phyloP scores from a whole-genome alignment of 441 rosid species.

The Corymbia calophylla region DNA sequence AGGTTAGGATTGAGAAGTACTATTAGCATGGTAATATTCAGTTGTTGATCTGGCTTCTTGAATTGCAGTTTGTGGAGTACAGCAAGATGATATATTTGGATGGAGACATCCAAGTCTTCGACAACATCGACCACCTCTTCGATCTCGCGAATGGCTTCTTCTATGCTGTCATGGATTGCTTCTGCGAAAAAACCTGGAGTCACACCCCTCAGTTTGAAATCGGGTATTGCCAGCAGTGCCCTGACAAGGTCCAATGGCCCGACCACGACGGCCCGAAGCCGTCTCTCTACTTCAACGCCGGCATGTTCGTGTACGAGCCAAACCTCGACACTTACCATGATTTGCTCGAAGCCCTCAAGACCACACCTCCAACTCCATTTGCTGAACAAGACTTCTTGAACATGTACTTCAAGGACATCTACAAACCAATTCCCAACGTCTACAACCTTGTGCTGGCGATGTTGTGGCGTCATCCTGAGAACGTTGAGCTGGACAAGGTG shows the following conservation, averaged over 20 bases:
- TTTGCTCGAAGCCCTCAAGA: neutral
- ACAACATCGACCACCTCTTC: neutral
- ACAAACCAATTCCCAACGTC: neutral
- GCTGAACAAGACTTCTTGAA: neutral
- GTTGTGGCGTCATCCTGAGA: neutral
- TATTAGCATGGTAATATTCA: neutral
- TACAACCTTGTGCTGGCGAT: neutral
- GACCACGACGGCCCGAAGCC: neutral
- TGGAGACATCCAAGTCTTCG: neutral
- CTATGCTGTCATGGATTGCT: neutral
- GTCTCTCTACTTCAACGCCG: neutral
- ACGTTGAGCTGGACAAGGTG: neutral
- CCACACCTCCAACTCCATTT: neutral
- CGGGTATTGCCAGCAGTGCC: neutral
- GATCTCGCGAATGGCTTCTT: neutral
- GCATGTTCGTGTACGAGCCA: neutral
- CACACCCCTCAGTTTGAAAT: neutral
- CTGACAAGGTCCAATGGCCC: neutral
- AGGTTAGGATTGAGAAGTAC: neutral
- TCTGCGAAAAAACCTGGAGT: neutral
- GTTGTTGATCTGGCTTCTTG: neutral
- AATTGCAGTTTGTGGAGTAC: neutral
- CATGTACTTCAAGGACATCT: neutral
- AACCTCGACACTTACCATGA: neutral
- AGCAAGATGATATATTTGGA: neutral